A percentile compares a stretch with the other conserved stretches of the same genome.
These are phyloP conservation scores for Polyporus tsugae DNA, from an alignment of 1,284 basidiomycete species.

Conservation along the genomic window DNA sequence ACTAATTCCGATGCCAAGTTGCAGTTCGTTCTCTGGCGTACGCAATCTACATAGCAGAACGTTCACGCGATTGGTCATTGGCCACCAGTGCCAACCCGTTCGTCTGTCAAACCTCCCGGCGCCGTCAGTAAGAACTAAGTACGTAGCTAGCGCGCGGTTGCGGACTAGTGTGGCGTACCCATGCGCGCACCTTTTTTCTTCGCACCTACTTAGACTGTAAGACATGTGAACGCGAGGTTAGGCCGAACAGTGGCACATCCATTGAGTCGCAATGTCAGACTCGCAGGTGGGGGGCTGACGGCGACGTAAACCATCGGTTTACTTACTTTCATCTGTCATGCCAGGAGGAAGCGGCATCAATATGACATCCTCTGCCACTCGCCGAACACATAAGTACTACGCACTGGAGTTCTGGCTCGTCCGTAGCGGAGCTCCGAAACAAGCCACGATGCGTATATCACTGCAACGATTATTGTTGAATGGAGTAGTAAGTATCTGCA, in stretches of 20 bases:
- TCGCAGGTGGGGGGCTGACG: too few species aligned
- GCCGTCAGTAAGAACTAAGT: background rate
- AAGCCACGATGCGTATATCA: background rate
- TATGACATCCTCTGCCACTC: background rate
- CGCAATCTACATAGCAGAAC: background rate
- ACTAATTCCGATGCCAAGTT: background rate
- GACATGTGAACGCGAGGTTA: background rate
- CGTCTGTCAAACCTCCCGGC: background rate
- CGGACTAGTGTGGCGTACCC: background rate
- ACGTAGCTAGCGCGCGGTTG: background rate
- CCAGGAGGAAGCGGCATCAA: background rate
- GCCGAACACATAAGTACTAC: background rate
- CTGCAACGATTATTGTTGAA: background rate
- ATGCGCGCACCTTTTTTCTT: background rate
- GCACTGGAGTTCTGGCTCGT: background rate
- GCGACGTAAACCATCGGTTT: background rate
- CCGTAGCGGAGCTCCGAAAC: background rate
- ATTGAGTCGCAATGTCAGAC: conserved; percentile 1
- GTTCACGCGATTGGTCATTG: background rate
- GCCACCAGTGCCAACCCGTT: background rate
- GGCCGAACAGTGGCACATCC: background rate
- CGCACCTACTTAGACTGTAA: too few species aligned
- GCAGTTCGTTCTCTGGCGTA: background rate
- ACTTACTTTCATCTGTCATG: background rate
- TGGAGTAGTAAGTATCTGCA: too few species aligned